phyloP scores from a whole-genome alignment of 2,329 filamentous ascomycete species.

The Penicillium decumbens region DNA sequence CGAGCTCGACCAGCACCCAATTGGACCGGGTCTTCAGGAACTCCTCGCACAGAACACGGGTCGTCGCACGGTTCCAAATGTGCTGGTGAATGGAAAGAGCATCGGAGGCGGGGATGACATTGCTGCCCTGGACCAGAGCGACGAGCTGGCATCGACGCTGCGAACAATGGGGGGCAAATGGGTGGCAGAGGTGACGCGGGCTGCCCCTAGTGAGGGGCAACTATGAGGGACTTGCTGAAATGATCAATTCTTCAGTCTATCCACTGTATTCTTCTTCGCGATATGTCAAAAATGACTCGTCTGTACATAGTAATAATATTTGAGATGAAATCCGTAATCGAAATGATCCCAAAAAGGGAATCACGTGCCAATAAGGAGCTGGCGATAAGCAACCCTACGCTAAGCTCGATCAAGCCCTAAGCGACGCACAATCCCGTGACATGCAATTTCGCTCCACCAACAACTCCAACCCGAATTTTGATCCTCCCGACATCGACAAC shows the following conservation, averaged over 20 bases:
- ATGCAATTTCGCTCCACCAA: slow-evolving; percentile 40
- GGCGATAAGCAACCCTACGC: slow-evolving; percentile 35
- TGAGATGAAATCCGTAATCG: not conserved
- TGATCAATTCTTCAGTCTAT: not conserved
- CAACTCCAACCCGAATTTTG: slow-evolving; percentile 37
- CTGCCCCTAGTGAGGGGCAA: slow-evolving; percentile 8
- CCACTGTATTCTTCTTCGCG: not conserved
- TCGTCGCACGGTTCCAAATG: slow-evolving; percentile 82
- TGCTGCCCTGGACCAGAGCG: slow-evolving; percentile 61
- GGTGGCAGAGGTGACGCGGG: slow-evolving; percentile 40
- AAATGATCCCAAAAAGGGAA: not conserved
- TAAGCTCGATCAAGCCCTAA: slow-evolving; percentile 38
- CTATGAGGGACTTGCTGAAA: not conserved
- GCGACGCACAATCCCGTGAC: slow-evolving; percentile 44
- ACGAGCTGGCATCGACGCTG: slow-evolving; percentile 66
- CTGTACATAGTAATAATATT: not conserved
- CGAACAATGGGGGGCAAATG: slow-evolving; percentile 68
- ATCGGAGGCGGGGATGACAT: slow-evolving; percentile 90
- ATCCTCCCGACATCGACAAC: slow-evolving; percentile 41
- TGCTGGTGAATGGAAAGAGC: slow-evolving; percentile 80
- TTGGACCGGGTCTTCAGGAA: slow-evolving; percentile 69
- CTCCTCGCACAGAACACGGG: slow-evolving; percentile 69
- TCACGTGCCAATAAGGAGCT: slow-evolving; percentile 13
- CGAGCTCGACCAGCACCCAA: slow-evolving; percentile 77
- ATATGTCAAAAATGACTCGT: not conserved